These are phyloP conservation scores for Yamadazyma buinensis DNA, from an alignment of 1,139 yeast species.

Conservation along the genomic window DNA sequence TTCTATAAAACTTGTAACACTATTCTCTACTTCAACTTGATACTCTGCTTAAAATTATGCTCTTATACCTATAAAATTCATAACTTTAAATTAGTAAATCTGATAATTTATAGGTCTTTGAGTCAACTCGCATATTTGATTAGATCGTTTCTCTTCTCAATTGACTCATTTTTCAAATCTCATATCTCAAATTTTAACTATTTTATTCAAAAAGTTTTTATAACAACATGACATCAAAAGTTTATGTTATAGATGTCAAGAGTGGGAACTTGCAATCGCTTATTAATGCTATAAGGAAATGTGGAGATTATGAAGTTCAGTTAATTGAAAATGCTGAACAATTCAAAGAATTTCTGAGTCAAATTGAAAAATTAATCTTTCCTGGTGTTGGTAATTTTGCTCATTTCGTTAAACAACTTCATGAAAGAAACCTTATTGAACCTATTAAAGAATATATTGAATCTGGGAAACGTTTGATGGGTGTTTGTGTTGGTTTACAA, in stretches of 20 bases:
- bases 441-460: constrained; percentile 65
- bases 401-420: constrained; percentile 76
- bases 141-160: too few species aligned
- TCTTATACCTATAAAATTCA: too few species aligned
- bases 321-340: constrained; percentile 43
- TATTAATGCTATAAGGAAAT: constrained; percentile 73
- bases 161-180: too few species aligned
- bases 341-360: constrained; percentile 31
- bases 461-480: constrained; percentile 84
- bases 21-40: too few species aligned
- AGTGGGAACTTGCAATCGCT: constrained; percentile 92
- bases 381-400: constrained; percentile 99
- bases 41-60: too few species aligned
- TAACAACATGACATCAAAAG: constrained; percentile 25
- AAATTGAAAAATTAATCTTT: constrained; percentile 56
- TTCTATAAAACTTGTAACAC: too few species aligned
- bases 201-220: too few species aligned
- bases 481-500: constrained; percentile 95
- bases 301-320: constrained; percentile 61
- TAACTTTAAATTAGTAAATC: too few species aligned
- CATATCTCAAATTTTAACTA: too few species aligned
- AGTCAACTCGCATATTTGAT: too few species aligned
- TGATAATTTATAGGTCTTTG: too few species aligned
- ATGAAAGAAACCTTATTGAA: constrained; percentile 54
- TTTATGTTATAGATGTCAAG: constrained; percentile 87